Conservation (phyloP, 495 filamentous ascomycete genomes). For the Penicillium diatomitis region DNA sequence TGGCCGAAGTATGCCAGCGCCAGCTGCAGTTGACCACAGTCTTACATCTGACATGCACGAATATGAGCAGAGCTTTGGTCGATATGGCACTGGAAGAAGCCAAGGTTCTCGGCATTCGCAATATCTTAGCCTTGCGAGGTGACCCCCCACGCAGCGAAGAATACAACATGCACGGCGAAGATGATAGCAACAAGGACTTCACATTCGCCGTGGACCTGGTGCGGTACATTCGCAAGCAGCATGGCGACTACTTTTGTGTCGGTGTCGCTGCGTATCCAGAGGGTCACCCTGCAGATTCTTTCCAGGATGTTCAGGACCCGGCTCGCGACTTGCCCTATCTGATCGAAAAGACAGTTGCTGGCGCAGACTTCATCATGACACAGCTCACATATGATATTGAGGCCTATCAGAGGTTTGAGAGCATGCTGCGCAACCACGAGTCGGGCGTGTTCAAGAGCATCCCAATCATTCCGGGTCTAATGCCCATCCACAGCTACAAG, state of each 20-base stretch:
- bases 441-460: constrained; percentile 83
- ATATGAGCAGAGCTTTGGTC: constrained; percentile 80
- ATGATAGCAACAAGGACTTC: constrained; percentile 70
- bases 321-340: constrained; percentile 79
- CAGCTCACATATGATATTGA: constrained; percentile 90
- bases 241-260: constrained; percentile 95
- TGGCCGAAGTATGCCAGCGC: constrained; percentile 91
- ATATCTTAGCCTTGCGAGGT: constrained; percentile 89
- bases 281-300: constrained; percentile 86
- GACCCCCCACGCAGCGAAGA: constrained; percentile 86
- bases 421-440: constrained; percentile 65
- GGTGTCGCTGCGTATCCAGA: constrained; percentile 94
- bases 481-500: constrained; percentile 96
- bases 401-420: constrained; percentile 73
- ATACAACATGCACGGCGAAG: constrained; percentile 59
- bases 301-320: constrained; percentile 68
- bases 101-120: constrained; percentile 85
- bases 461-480: constrained; percentile 86
- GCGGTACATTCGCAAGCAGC: constrained; percentile 69
- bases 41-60: constrained; percentile 93
- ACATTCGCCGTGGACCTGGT: constrained; percentile 86
- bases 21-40: constrained; percentile 90
- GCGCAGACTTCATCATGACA: constrained; percentile 99
- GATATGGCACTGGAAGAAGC: constrained; percentile 87
- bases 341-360: constrained; percentile 82